Base-by-base conservation (phyloP, 108 stramenopile species). In the Fragilaria radians region DNA sequence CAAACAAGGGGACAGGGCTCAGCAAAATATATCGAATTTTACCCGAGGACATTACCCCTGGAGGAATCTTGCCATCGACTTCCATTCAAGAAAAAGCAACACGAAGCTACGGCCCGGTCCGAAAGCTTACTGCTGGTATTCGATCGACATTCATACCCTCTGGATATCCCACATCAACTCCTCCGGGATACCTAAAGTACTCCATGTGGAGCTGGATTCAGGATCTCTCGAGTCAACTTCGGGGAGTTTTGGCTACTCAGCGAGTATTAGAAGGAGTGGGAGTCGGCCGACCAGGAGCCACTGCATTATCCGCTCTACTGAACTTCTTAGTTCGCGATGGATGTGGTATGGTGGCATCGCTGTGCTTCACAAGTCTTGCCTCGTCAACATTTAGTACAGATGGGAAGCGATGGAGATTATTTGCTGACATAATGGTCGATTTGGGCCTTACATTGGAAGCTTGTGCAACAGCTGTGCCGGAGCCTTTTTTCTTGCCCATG, bases 261-360 rank as follows among this genome's bases (percentile, higher is more conserved):
- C 68, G 80, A 18, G 78, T 91, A 42, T 54, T 91, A 54, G 86
- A 88, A 61, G 89, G 89, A 19, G 82, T 87, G 4, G 89, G 89
- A 14, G 89, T 91, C 4, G 89, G 89, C 23, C 61, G 77, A 50
- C 62, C 72, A 18, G 89, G 81, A 25, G 89, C 89, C 32, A 88
- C 89, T 4, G 89, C 89, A 22, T 59, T 88, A 0, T 83, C 79
- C 28, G 89, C 89, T 3, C 61, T 85, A 18, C 46, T 91, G 48
- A 87, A 91, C 58, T 91, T 85, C 52, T 56, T 91, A 33, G 77
- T 85, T 34, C 82, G 89, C 11, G 89, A 91, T 62, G 89, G 86
- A 1, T 88, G 80, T 48, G 89, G 89, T 7, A 91, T 88, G 86
- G 59, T 69, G 2, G 86, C 84, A 0, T 82, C 77, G 1, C 58